Evolutionary conservation across 208 protist genomes (phyloP).

Genomic region (Herpetomonas samuelpessoai): DNA sequence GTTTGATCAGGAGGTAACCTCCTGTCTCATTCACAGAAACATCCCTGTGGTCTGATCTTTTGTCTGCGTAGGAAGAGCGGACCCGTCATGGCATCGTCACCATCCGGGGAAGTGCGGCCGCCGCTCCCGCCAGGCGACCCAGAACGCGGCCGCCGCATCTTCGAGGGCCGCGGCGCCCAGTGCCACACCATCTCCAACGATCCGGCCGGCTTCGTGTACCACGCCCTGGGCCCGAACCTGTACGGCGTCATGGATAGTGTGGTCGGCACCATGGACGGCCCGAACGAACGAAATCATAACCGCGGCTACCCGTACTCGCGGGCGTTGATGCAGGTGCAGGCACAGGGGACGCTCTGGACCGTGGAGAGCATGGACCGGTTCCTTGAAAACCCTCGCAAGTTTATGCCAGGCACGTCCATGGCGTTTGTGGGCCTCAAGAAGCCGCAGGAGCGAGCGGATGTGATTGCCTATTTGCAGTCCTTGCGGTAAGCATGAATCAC

Average conservation of each 20-base stretch:
- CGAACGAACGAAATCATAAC: not conserved
- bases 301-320: not conserved
- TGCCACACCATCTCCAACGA: conserved; percentile 84
- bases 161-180: conserved; percentile 85
- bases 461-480: conserved; percentile 88
- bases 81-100: not conserved
- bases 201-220: conserved; percentile 24
- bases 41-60: too few species aligned
- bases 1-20: too few species aligned
- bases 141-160: conserved; percentile 74
- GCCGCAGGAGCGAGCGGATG: conserved; percentile 81
- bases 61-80: too few species aligned
- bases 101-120: conserved; percentile 38
- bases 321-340: conserved; percentile 89
- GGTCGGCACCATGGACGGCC: conserved; percentile 85
- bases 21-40: too few species aligned
- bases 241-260: conserved; percentile 82
- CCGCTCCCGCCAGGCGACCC: conserved; percentile 52
- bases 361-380: conserved; percentile 87
- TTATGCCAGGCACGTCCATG: conserved; percentile 95
- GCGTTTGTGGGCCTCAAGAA: conserved; percentile 92
- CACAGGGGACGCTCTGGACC: conserved; percentile 84
- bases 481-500: conserved; percentile 19
- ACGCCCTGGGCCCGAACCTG: conserved; percentile 83
- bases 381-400: conserved; percentile 95